A percentile compares a stretch with the other conserved stretches of the same genome.
Conservation (phyloP, 108 stramenopile genomes). For the Pseudonitzschia multistriata region DNA sequence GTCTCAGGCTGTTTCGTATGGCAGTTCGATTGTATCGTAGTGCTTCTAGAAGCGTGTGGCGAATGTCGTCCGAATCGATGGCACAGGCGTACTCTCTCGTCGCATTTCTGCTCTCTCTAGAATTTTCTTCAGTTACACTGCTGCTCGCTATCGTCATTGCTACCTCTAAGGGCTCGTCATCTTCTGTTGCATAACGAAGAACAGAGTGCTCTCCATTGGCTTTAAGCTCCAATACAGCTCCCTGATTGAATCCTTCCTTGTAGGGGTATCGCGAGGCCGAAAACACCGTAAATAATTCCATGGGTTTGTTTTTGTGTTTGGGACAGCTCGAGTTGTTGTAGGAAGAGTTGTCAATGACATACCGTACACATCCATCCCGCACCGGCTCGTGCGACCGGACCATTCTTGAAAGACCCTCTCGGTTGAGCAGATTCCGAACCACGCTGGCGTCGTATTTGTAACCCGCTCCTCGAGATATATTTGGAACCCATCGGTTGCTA, state of each 20-base stretch:
- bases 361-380: constrained; percentile 18
- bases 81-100: neutral
- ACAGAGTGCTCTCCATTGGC: constrained; percentile 10
- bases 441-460: constrained; percentile 18
- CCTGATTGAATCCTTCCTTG: constrained; percentile 32
- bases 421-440: neutral
- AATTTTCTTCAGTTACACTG: no score
- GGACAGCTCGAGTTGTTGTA: neutral
- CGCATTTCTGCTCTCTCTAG: no score
- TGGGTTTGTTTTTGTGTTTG: neutral
- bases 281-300: constrained; percentile 32
- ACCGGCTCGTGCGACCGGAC: constrained; percentile 29
- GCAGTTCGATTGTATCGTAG: neutral
- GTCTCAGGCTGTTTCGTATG: neutral
- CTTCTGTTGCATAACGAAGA: constrained; percentile 22
- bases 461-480: constrained; percentile 21
- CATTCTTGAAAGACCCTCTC: constrained; percentile 14
- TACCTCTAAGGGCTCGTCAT: constrained; percentile 15
- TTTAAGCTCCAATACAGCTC: constrained; percentile 17
- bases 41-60: neutral
- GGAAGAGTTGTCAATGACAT: neutral
- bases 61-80: neutral
- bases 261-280: constrained; percentile 26
- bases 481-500: constrained; percentile 13
- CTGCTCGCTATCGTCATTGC: neutral